phyloP scores from a whole-genome alignment of 179 eudicot genomes.

The Pouteria campechiana region DNA sequence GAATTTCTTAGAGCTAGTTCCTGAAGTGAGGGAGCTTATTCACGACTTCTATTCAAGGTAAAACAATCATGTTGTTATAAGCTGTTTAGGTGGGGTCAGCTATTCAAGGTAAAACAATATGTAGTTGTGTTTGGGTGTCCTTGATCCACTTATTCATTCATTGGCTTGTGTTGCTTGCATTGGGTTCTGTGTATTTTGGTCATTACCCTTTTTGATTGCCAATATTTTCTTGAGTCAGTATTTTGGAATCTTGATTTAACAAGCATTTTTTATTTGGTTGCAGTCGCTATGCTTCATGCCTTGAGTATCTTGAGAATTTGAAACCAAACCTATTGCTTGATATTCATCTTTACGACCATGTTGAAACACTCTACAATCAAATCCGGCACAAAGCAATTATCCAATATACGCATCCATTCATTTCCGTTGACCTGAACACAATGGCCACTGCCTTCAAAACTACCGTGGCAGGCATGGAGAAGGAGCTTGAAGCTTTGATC shows the following conservation, averaged over 20 bases:
- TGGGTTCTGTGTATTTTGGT: background rate
- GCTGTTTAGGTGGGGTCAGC: too few species aligned
- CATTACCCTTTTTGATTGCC: background rate
- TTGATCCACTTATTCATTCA: too few species aligned
- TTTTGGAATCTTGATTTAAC: background rate
- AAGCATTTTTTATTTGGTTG: slow-evolving; percentile 1
- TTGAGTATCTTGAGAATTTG: slow-evolving; percentile 69
- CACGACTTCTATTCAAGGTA: slow-evolving; percentile 92
- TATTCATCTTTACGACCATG: slow-evolving; percentile 87
- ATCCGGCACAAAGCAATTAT: slow-evolving; percentile 92
- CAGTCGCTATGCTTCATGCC: slow-evolving; percentile 93
- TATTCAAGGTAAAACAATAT: too few species aligned
- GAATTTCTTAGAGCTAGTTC: slow-evolving; percentile 88
- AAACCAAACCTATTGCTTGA: slow-evolving; percentile 80
- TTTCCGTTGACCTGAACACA: slow-evolving; percentile 82
- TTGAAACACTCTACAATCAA: slow-evolving; percentile 59
- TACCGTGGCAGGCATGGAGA: slow-evolving; percentile 53
- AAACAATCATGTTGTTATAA: background rate
- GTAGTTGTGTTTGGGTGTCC: too few species aligned
- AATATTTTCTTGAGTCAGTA: background rate
- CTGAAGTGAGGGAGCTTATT: slow-evolving; percentile 91
- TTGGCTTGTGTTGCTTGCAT: background rate
- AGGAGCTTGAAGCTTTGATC: slow-evolving; percentile 85
- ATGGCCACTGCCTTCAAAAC: slow-evolving; percentile 96
- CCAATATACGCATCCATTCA: slow-evolving; percentile 83